phyloP scores from a whole-genome alignment of 2,329 filamentous ascomycete species.

The Blastomyces emzantsi region DNA sequence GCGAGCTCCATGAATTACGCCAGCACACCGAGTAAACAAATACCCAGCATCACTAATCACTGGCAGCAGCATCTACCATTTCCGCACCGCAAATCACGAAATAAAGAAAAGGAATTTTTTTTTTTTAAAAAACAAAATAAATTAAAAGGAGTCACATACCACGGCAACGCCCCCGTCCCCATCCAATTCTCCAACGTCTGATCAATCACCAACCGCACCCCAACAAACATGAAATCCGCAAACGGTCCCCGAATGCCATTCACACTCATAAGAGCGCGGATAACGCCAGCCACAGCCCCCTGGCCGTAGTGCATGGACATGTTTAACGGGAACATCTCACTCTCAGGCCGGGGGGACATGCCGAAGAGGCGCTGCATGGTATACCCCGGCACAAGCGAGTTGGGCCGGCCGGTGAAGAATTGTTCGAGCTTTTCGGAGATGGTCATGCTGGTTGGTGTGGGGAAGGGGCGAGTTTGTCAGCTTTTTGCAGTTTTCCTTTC shows the following conservation, averaged over 20 bases:
- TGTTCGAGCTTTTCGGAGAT: constrained; percentile 25
- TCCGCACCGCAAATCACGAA: not conserved
- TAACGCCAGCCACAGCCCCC: constrained; percentile 23
- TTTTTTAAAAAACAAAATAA: not conserved
- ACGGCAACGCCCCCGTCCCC: constrained; percentile 24
- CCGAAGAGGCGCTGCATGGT: constrained; percentile 21
- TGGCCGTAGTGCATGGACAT: constrained; percentile 23
- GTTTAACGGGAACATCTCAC: constrained; percentile 21
- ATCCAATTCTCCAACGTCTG: constrained; percentile 25
- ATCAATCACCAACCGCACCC: constrained; percentile 24
- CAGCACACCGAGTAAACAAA: too few relatives aligned
- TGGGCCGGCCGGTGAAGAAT: constrained; percentile 22
- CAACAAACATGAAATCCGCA: constrained; percentile 24
- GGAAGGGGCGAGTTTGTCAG: too few relatives aligned
- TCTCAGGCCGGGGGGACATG: constrained; percentile 18
- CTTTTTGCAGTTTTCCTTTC: too few relatives aligned
- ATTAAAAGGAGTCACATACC: constrained; percentile 13
- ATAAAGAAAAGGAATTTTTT: not conserved
- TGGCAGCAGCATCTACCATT: too few relatives aligned
- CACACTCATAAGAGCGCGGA: constrained; percentile 24
- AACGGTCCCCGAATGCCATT: constrained; percentile 27
- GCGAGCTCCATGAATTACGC: not conserved
- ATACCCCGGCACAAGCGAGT: constrained; percentile 26
- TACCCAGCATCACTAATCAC: too few relatives aligned
- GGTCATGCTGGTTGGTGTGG: constrained; percentile 20